phyloP scores from a whole-genome alignment of 2,329 filamentous ascomycete genomes.

The Lomentospora prolificans region DNA sequence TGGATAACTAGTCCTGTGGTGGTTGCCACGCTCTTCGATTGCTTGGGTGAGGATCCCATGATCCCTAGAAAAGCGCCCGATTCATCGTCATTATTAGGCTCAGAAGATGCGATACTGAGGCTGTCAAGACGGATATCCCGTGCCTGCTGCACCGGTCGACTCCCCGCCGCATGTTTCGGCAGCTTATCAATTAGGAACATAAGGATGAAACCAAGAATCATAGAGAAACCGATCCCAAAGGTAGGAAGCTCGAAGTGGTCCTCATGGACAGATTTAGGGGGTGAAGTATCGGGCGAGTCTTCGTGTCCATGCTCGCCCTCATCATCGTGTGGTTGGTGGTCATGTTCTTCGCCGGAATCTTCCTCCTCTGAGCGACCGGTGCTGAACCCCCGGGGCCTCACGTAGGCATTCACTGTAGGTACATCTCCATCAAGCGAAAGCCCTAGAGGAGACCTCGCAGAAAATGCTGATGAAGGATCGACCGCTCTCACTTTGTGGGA shows the following conservation, averaged over 20 bases:
- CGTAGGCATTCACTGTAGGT: background rate
- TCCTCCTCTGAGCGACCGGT: background rate
- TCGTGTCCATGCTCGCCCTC: background rate
- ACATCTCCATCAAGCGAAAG: background rate
- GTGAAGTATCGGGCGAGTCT: conserved; percentile 7
- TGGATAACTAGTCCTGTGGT: conserved; percentile 95
- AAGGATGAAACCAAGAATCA: conserved; percentile 81
- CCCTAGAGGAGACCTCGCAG: background rate
- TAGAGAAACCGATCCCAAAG: conserved; percentile 75
- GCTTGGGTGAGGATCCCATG: conserved; percentile 45
- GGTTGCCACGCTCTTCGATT: conserved; percentile 61
- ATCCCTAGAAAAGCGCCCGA: conserved; percentile 50
- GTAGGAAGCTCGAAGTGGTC: conserved; percentile 41
- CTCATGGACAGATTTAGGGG: conserved; percentile 20
- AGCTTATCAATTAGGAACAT: conserved; percentile 95
- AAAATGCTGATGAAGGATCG: background rate
- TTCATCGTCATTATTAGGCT: conserved; percentile 41
- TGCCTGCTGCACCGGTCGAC: conserved; percentile 54
- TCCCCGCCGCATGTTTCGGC: conserved; percentile 60
- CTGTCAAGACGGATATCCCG: conserved; percentile 86
- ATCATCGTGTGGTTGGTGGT: background rate
- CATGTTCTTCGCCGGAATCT: background rate
- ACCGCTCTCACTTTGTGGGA: conserved; percentile 22
- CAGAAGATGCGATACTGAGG: conserved; percentile 43
- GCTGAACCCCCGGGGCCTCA: background rate